A percentile compares a stretch with the other conserved stretches of the same genome.
phyloP scores from a whole-genome alignment of 441 rosid genomes.

The Populus hybrid region DNA sequence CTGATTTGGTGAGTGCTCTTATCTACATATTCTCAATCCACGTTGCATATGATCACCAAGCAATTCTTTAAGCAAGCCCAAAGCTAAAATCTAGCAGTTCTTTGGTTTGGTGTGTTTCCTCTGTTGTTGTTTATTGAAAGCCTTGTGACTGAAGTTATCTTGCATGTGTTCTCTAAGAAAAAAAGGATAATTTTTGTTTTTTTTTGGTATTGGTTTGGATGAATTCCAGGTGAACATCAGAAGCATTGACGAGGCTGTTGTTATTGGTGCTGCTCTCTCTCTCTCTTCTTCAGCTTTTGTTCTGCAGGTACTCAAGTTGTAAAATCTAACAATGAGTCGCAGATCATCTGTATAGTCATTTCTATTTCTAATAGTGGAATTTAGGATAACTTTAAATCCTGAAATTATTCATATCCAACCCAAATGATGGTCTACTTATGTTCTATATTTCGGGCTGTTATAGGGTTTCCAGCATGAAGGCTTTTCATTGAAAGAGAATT shows the following conservation, averaged over 20 bases:
- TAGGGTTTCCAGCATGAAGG: neutral
- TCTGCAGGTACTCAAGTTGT: slow-evolving; percentile 65
- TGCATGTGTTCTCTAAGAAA: neutral
- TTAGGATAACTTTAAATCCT: neutral
- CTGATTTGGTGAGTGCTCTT: slow-evolving; percentile 69
- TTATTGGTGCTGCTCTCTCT: slow-evolving; percentile 95
- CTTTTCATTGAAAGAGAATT: neutral
- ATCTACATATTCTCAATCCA: slow-evolving; percentile 5
- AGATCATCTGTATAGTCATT: neutral
- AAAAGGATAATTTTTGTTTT: neutral
- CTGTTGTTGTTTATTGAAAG: slow-evolving; percentile 3
- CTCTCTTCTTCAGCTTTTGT: slow-evolving; percentile 97
- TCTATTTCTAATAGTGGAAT: neutral
- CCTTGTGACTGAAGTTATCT: neutral
- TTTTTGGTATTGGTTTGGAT: neutral
- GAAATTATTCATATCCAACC: neutral
- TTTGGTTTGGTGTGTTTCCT: slow-evolving; percentile 11
- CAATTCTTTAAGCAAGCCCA: neutral
- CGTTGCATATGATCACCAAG: neutral
- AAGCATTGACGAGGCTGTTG: slow-evolving; percentile 92
- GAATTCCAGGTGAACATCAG: slow-evolving; percentile 83
- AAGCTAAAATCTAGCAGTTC: neutral
- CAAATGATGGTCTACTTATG: neutral
- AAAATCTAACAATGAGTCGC: slow-evolving; percentile 6
- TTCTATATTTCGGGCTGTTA: neutral